Base-by-base conservation (phyloP, 192 early-diverging fungal genomes). In the Backusella westeae region DNA sequence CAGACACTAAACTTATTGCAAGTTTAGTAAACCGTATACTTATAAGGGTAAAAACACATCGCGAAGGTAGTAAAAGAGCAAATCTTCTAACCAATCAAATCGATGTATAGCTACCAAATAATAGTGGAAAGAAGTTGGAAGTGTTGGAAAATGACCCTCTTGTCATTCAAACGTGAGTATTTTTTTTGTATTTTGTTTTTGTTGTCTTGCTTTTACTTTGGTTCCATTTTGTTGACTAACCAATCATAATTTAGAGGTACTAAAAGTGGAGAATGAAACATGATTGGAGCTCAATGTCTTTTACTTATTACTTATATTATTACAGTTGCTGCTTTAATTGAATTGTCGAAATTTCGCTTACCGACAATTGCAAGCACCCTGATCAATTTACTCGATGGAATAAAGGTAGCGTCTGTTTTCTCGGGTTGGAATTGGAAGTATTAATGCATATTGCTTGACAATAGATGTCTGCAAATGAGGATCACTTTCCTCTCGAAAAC, bases 321-420 rank as follows among this genome's bases (percentile, higher is more conserved):
- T 36, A 63, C 36, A 80, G 90, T 96, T 70, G 82, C 85, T 73
- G 88, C 94, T 19, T 73, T 97, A 53, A 84, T 96, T 65, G 90
- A 94, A 73, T 85, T 95, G 34, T 93, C 94, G 26, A 91, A 89
- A 69, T 93, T 87, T 87, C 87, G 92, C 41, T 88, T 97, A 29
- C 81, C 85, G 26, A 87, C 88, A 29, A 91, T 95, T 70, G 85
- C 90, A 71, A 86, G 87, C 49, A 87, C 91, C 67, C 85, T 97
- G 14, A 83, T 91, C 29, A 86, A 82, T 59, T 79, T 94, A 56
- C 83, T 97, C 34, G 95, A 97, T 46, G 89, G 96, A 67, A 88
- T 90, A 14, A 90, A 90, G 85, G 88, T 91, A 78, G 4, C 14
- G 38, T 23, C 6, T 9, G 9, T 56, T 21, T 56, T 21, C 42